These are phyloP conservation scores for Aspergillus phoenicis DNA, from an alignment of 2,329 filamentous ascomycete genomes.

Conservation along the genomic window DNA sequence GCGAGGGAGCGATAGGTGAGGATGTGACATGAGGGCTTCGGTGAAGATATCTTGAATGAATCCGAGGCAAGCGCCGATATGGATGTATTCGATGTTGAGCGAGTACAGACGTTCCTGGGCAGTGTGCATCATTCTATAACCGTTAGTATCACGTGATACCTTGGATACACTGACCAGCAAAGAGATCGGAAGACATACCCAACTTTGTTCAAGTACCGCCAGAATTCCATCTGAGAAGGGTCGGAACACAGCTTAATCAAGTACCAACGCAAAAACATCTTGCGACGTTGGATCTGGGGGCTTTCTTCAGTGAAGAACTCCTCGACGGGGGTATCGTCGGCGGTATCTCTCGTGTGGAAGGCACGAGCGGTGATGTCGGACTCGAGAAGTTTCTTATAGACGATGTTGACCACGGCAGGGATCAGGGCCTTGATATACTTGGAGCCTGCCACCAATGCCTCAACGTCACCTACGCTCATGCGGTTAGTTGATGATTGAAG, in stretches of 20 bases:
- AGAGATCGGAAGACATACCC: slow-evolving; percentile 54
- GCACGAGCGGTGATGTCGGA: slow-evolving; percentile 81
- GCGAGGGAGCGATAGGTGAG: slow-evolving; percentile 64
- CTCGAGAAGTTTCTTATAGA: slow-evolving; percentile 78
- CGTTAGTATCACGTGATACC: neutral
- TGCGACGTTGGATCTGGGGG: slow-evolving; percentile 74
- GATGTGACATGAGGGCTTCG: slow-evolving; percentile 73
- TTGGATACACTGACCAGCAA: neutral
- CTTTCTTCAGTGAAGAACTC: slow-evolving; percentile 66
- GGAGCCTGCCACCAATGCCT: slow-evolving; percentile 67
- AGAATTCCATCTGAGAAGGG: slow-evolving; percentile 74
- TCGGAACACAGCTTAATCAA: slow-evolving; percentile 74
- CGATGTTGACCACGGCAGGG: slow-evolving; percentile 79
- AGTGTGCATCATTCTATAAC: slow-evolving; percentile 72
- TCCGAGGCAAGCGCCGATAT: slow-evolving; percentile 71
- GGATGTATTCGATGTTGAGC: slow-evolving; percentile 77
- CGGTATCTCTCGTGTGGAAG: slow-evolving; percentile 64
- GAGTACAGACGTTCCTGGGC: slow-evolving; percentile 71
- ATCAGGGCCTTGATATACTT: slow-evolving; percentile 83
- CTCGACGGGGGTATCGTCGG: slow-evolving; percentile 69
- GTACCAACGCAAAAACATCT: slow-evolving; percentile 77
- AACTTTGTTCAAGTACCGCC: slow-evolving; percentile 83
- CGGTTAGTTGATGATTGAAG: slow-evolving; percentile 1
- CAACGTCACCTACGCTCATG: slow-evolving; percentile 63
- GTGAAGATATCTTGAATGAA: slow-evolving; percentile 78